Evolutionary conservation across 495 filamentous ascomycete species (phyloP).

Genomic region (Margaritispora aquatica): DNA sequence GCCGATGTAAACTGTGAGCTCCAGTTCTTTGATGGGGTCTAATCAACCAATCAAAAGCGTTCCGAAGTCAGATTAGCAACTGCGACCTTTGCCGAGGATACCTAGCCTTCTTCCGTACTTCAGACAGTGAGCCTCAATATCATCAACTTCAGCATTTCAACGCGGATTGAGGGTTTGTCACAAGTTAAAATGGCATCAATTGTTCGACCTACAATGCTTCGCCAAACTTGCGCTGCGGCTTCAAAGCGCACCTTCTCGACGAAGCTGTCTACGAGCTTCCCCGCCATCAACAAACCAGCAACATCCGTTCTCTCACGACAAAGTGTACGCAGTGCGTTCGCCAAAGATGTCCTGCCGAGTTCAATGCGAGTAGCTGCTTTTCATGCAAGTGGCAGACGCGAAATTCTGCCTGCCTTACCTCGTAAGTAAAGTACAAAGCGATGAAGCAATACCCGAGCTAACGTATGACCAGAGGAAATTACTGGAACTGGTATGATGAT

Average conservation of each 20-base stretch:
- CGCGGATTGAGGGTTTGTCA: conserved; percentile 1
- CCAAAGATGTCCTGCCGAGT: conserved; percentile 28
- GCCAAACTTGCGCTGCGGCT: conserved; percentile 34
- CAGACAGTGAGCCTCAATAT: neutral
- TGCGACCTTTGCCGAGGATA: conserved; percentile 14
- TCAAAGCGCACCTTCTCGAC: conserved; percentile 24
- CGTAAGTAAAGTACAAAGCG: conserved; percentile 44
- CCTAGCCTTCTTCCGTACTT: neutral
- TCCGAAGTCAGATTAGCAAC: conserved; percentile 2
- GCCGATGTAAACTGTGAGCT: neutral
- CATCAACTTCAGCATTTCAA: neutral
- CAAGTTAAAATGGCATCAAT: conserved; percentile 44
- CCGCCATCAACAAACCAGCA: conserved; percentile 24
- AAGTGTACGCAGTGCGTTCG: conserved; percentile 26
- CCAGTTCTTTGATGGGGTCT: too few species aligned
- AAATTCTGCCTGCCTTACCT: conserved; percentile 62
- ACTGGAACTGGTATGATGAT: conserved; percentile 66
- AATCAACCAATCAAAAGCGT: conserved; percentile 19
- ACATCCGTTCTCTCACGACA: conserved; percentile 24
- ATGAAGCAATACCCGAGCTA: conserved; percentile 29
- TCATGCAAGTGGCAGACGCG: conserved; percentile 61
- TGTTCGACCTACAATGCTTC: conserved; percentile 45
- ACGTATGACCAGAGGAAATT: conserved; percentile 54
- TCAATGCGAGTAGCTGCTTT: conserved; percentile 53
- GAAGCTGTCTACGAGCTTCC: conserved; percentile 21